These are phyloP conservation scores for Davidsoniella neocaledoniae DNA, from an alignment of 2,329 filamentous ascomycete species.

Conservation along the genomic window DNA sequence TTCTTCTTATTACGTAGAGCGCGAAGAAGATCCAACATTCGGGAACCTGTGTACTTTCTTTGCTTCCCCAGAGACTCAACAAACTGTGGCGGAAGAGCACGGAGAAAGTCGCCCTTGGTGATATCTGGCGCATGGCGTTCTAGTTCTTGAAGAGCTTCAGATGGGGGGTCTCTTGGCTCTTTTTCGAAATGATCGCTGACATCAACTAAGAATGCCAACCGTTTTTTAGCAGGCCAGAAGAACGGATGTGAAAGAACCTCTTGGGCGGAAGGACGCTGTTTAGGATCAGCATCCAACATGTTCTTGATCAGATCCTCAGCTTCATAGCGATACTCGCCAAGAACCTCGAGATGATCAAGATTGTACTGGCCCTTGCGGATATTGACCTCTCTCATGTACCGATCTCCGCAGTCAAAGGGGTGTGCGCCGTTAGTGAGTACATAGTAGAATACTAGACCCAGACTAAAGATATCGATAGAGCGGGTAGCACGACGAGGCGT, in stretches of 20 bases:
- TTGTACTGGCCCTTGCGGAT: slow-evolving; percentile 80
- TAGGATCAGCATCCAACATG: slow-evolving; percentile 49
- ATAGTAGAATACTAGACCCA: slow-evolving; percentile 97
- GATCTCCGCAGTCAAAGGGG: slow-evolving; percentile 84
- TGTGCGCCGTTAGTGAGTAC: slow-evolving; percentile 87
- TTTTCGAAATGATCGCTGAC: slow-evolving; percentile 95
- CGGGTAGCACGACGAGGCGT: slow-evolving; percentile 62
- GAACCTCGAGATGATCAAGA: slow-evolving; percentile 50
- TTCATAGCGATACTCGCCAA: slow-evolving; percentile 74
- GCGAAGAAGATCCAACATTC: slow-evolving; percentile 70
- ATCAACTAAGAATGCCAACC: slow-evolving; percentile 83
- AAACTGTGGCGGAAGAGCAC: slow-evolving; percentile 59
- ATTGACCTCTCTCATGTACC: slow-evolving; percentile 92
- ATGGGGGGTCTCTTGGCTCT: slow-evolving; percentile 70
- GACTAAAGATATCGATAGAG: slow-evolving; percentile 92
- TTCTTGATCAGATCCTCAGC: slow-evolving; percentile 70
- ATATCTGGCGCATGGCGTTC: slow-evolving; percentile 36
- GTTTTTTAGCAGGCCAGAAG: slow-evolving; percentile 85
- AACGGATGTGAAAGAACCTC: slow-evolving; percentile 87
- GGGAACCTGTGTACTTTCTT: slow-evolving; percentile 76
- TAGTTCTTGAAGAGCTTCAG: slow-evolving; percentile 43
- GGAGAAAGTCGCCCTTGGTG: slow-evolving; percentile 60
- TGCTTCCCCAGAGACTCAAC: slow-evolving; percentile 85
- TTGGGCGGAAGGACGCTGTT: slow-evolving; percentile 48
- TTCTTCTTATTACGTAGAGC: slow-evolving; percentile 93